Conservation (phyloP, 306 rosid species). For the Ochetophila trinervis region DNA sequence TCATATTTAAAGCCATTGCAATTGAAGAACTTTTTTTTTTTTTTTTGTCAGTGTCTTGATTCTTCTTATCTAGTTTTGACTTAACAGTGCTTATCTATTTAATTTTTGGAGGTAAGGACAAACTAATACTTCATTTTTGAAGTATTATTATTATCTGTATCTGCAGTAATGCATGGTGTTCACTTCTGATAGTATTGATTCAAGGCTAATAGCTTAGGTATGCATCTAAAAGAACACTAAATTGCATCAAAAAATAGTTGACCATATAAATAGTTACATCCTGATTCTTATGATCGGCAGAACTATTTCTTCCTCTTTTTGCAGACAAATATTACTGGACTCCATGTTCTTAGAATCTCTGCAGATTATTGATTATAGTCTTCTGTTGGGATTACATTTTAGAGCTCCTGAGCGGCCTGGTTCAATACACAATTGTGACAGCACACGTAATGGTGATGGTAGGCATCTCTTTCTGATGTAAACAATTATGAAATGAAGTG, state of each 20-base stretch:
- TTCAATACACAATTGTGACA: conserved; percentile 16
- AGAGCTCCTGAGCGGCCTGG: conserved; percentile 74
- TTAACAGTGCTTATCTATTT: neutral
- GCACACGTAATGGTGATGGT: conserved; percentile 44
- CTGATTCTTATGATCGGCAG: conserved; percentile 5
- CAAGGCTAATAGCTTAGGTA: conserved; percentile 4
- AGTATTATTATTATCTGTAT: conserved; percentile 6
- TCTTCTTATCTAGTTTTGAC: neutral
- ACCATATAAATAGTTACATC: neutral
- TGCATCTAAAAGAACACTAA: conserved; percentile 2
- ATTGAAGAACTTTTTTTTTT: too few relatives aligned
- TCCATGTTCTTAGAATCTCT: conserved; percentile 85
- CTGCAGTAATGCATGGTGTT: conserved; percentile 1
- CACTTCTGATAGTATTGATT: conserved; percentile 7
- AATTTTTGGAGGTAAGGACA: neutral
- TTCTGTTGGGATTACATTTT: conserved; percentile 89
- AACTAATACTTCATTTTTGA: neutral
- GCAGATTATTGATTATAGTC: conserved; percentile 89
- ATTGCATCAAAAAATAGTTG: neutral
- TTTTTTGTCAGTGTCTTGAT: too few relatives aligned
- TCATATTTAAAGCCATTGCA: neutral
- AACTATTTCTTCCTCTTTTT: conserved; percentile 26
- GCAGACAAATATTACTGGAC: conserved; percentile 83
- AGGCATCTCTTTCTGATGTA: conserved; percentile 20
- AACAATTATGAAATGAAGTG: neutral